These are phyloP conservation scores for Camellia japonica DNA, from an alignment of 148 eudicot genomes.

Conservation along the genomic window DNA sequence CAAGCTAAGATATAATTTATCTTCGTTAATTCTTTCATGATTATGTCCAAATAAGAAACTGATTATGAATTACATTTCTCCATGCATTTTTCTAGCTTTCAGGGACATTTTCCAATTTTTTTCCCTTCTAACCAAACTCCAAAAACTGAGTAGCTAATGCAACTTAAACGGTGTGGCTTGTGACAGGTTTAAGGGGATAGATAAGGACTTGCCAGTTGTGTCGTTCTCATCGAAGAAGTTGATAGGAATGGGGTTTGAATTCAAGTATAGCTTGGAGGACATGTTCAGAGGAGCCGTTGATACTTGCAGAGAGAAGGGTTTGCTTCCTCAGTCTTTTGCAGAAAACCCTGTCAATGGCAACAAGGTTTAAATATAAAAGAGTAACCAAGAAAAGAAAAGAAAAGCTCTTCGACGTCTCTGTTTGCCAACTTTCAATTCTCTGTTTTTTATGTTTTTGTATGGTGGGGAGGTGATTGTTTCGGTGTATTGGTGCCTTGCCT, in stretches of 20 bases:
- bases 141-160: background rate
- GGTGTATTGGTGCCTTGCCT: background rate
- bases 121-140: too few relatives aligned
- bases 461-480: background rate
- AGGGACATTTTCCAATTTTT: too few relatives aligned
- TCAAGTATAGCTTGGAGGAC: constrained; percentile 78
- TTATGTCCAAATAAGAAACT: too few relatives aligned
- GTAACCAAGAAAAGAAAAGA: background rate
- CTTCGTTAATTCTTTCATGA: too few relatives aligned
- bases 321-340: constrained; percentile 50
- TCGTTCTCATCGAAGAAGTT: constrained; percentile 74
- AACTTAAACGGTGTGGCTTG: background rate
- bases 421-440: background rate
- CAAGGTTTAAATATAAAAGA: background rate
- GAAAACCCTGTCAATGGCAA: constrained; percentile 22
- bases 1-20: too few relatives aligned
- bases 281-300: constrained; percentile 87
- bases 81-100: too few relatives aligned
- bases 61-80: too few relatives aligned
- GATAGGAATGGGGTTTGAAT: constrained; percentile 57
- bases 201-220: constrained; percentile 47
- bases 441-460: background rate
- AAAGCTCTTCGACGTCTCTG: background rate
- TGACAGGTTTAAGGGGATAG: constrained; percentile 64
- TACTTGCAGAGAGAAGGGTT: constrained; percentile 72